These are phyloP conservation scores for Metrosideros polymorpha DNA, from an alignment of 441 rosid genomes.

Conservation along the genomic window DNA sequence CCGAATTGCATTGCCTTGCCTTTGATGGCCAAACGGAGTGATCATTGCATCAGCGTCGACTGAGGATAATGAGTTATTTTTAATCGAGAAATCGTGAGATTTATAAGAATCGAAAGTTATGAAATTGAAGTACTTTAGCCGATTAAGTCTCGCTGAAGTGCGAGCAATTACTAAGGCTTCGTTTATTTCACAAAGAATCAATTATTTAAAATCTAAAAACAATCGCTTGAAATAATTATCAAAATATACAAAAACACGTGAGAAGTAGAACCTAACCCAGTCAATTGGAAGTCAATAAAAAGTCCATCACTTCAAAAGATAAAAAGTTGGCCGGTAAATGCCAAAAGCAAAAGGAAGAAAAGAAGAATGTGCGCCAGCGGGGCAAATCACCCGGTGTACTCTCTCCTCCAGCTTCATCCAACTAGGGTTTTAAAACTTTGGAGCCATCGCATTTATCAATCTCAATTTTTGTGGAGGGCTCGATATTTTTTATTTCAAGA, in stretches of 20 bases:
- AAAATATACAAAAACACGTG: not conserved
- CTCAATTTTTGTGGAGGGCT: not conserved
- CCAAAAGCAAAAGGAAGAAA: not conserved
- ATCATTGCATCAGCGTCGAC: too few relatives aligned
- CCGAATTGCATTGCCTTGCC: not conserved
- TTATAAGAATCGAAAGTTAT: not conserved
- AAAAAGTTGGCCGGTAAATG: not conserved
- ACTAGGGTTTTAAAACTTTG: not conserved
- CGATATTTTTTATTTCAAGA: too few relatives aligned
- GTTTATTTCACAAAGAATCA: too few relatives aligned
- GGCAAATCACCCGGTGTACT: not conserved
- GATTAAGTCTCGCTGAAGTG: accelerated
- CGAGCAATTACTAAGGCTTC: not conserved
- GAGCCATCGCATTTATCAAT: not conserved
- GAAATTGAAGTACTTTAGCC: not conserved
- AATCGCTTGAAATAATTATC: too few relatives aligned
- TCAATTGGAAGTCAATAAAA: not conserved
- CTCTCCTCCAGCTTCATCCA: not conserved
- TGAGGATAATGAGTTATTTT: not conserved
- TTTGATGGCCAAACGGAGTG: not conserved
- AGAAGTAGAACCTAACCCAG: not conserved
- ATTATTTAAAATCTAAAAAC: accelerated
- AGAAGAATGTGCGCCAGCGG: not conserved
- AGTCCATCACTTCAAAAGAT: not conserved
- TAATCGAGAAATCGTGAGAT: not conserved